A percentile compares a stretch with the other conserved stretches of the same genome.
phyloP scores from a whole-genome alignment of 176 grass and related monocot species.

The Oryza nivara region DNA sequence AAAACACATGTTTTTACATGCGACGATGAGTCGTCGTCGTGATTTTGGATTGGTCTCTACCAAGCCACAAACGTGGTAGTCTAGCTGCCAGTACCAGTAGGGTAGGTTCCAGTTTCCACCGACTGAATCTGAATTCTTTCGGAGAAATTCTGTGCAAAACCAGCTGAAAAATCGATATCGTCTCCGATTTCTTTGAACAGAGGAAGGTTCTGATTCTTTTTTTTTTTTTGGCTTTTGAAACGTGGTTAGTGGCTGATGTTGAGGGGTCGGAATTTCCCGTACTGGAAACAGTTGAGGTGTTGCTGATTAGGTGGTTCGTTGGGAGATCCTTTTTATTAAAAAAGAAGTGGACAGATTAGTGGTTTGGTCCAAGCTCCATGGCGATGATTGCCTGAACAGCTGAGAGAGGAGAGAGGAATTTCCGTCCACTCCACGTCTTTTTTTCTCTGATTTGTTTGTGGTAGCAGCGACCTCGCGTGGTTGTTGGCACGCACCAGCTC shows the following conservation, averaged over 20 bases:
- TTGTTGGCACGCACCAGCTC: slow-evolving; percentile 7
- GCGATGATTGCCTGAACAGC: neutral
- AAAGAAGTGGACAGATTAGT: neutral
- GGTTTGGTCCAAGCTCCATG: neutral
- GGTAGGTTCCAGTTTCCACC: neutral
- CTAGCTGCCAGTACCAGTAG: neutral
- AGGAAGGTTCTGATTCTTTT: too few relatives aligned
- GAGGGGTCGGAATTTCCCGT: neutral
- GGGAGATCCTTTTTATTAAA: neutral
- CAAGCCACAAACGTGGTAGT: neutral
- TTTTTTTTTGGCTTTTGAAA: neutral
- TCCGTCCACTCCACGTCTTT: slow-evolving; percentile 16
- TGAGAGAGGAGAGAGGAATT: neutral
- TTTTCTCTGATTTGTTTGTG: neutral
- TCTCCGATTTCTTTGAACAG: too few relatives aligned
- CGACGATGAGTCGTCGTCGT: neutral
- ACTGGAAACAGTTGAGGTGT: neutral
- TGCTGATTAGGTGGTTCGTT: neutral
- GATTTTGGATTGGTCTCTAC: neutral
- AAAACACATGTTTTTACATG: neutral
- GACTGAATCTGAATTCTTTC: neutral
- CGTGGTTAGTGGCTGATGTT: neutral
- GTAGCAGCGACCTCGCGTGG: neutral
- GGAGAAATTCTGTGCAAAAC: neutral
- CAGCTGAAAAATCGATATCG: too few relatives aligned